A percentile compares a stretch with the other conserved stretches of the same genome.
These are phyloP conservation scores for Colletotrichum brevisporum DNA, from an alignment of 2,329 filamentous ascomycete genomes.

Conservation along the genomic window DNA sequence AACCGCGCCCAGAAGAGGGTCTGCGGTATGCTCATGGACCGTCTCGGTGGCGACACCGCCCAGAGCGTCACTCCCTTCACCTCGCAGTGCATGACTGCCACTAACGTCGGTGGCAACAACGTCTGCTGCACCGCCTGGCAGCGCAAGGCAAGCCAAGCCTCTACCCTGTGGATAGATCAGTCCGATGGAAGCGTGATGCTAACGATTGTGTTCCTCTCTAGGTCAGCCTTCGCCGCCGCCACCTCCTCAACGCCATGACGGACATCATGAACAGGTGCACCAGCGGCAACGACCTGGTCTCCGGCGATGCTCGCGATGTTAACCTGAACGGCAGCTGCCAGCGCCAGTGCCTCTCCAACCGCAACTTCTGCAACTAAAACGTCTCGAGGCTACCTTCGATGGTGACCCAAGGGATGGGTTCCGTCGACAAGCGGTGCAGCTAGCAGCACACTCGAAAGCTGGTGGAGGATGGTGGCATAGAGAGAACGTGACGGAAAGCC, in stretches of 20 bases:
- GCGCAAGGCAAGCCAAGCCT: not conserved
- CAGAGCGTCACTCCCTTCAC: not conserved
- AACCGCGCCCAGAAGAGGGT: not conserved
- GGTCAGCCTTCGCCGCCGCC: not conserved
- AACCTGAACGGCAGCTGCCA: not conserved
- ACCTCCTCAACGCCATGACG: not conserved
- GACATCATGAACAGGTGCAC: not conserved
- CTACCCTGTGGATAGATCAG: not conserved
- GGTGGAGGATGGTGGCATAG: too few species aligned
- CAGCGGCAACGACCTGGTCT: not conserved
- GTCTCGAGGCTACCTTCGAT: not conserved
- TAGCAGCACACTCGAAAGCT: too few species aligned
- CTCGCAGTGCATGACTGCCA: not conserved
- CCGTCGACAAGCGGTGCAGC: not conserved
- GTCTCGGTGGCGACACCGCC: not conserved
- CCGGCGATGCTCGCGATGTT: not conserved
- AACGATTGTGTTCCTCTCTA: not conserved
- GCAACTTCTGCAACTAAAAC: not conserved
- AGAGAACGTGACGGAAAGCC: too few species aligned
- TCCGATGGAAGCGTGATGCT: not conserved
- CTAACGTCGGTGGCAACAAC: not conserved
- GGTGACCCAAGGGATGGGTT: not conserved
- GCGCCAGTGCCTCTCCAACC: not conserved
- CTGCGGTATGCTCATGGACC: not conserved
- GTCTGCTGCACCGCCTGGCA: not conserved